phyloP scores from a whole-genome alignment of 1,139 yeast genomes.

The Kluyveromyces sp. region DNA sequence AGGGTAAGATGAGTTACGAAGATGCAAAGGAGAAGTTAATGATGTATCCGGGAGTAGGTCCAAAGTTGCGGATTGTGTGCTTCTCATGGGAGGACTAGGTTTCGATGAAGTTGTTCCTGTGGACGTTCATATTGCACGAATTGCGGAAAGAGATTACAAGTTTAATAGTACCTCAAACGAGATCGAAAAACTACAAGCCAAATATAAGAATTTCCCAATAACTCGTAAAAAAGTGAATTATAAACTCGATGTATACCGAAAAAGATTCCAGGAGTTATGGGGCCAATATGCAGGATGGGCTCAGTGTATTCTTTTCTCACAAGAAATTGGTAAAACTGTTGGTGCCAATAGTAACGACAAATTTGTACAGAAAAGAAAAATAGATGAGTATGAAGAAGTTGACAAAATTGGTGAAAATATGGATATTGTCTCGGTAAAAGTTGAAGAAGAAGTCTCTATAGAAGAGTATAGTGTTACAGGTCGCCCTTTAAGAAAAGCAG shows the following conservation, averaged over 20 bases:
- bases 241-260: constrained; percentile 43
- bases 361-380: too few species aligned
- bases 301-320: constrained; percentile 82
- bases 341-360: constrained; percentile 29
- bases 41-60: constrained; percentile 84
- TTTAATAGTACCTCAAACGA: constrained; percentile 39
- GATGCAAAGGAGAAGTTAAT: constrained; percentile 59
- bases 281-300: constrained; percentile 98
- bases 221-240: constrained; percentile 49
- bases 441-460: constrained; percentile 3
- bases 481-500: constrained; percentile 26
- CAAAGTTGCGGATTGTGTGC: constrained; percentile 94
- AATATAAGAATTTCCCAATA: constrained; percentile 22
- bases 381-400: too few species aligned
- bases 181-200: constrained; percentile 26
- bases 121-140: constrained; percentile 93
- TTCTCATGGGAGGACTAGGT: constrained; percentile 76
- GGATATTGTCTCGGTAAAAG: constrained; percentile 10
- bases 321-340: constrained; percentile 61
- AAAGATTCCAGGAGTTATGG: constrained; percentile 62
- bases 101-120: constrained; percentile 88
- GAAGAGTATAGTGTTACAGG: constrained; percentile 25
- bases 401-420: constrained; percentile 12
- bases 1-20: constrained; percentile 18
- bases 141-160: constrained; percentile 76